Conservation (phyloP, 176 grass and related monocot species). For the Stipa capillata region DNA sequence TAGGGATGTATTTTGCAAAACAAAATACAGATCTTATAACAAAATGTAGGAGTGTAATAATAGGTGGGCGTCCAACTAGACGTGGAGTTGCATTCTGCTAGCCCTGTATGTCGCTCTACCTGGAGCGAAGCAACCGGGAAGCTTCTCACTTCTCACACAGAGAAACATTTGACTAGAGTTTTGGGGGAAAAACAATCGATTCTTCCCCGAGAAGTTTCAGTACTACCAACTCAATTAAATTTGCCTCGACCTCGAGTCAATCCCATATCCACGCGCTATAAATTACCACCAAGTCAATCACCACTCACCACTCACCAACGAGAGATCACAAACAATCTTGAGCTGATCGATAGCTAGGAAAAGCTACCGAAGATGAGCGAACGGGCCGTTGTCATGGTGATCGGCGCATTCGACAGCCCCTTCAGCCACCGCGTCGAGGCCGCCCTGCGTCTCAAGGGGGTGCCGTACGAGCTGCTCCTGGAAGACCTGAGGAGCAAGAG, state of each 20-base stretch:
- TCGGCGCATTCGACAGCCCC: slow-evolving; percentile 23
- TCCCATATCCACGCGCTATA: background rate
- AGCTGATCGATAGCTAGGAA: background rate
- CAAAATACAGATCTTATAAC: too few relatives aligned
- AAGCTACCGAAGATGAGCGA: slow-evolving; percentile 19
- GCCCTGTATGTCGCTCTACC: too few relatives aligned
- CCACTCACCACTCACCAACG: background rate
- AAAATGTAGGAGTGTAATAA: too few relatives aligned
- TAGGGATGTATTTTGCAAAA: too few relatives aligned
- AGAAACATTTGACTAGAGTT: background rate
- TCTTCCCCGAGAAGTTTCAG: background rate
- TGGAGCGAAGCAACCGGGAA: background rate
- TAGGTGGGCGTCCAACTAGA: too few relatives aligned
- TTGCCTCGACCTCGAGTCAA: background rate
- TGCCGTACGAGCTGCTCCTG: slow-evolving; percentile 28
- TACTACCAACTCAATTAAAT: background rate
- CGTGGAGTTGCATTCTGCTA: too few relatives aligned
- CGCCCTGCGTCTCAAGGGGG: slow-evolving; percentile 29
- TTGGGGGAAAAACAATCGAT: background rate
- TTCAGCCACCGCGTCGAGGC: slow-evolving; percentile 9
- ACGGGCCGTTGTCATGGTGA: slow-evolving; percentile 14
- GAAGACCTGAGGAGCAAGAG: slow-evolving; percentile 47
- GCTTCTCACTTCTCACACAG: background rate
- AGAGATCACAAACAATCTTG: background rate
- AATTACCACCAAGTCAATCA: background rate